Base-by-base conservation (phyloP, 768 basidiomycete species). In the Leccinum variicolor region DNA sequence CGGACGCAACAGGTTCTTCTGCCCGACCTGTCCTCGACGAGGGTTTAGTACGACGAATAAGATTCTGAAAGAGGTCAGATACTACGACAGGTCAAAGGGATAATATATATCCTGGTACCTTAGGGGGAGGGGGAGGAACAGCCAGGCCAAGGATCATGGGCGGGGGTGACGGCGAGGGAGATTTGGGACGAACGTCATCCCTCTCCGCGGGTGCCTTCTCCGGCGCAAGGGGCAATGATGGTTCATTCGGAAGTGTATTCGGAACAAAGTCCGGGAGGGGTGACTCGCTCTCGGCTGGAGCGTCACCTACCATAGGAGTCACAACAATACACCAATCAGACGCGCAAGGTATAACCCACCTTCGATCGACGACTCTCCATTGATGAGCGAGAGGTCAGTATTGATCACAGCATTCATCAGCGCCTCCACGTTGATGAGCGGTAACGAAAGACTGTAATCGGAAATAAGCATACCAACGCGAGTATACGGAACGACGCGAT, bases 221-320 rank as follows among this genome's bases (percentile, higher is more conserved):
- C 31, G 49, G 54, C 9, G 45, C 34, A 14, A 55, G 52, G 36
- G 76, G 70, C 8, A 77, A 57, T 5, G 81, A 79, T 0, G 79
- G 78, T 59, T 86, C 85, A 19, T 79, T 75, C 3, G 78, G 74
- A 59, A 77, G 76, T 0, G 83, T 80, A 57, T 84, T 86, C 4
- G 80, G 80, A 11, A 85, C 71, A 36, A 76, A 73, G 47, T 80
- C 76, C 1, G 83, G 83, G 0, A 82, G 71, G 9, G 77, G 67
- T 4, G 81, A 79, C 17, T 62, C 62, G 48, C 58, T 56, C 29
- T 59, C 62, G 23, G 50, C 34, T 21, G n/a, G 15, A 23, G 29
- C 29, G 51, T 51, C 21, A 55, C 53, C 62, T 64, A 34, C 21
- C n/a, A 23, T 10, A 4, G 14, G 28, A 9, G 13, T 60, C 25